These are phyloP conservation scores for Tephrocybe rancida DNA, from an alignment of 768 basidiomycete genomes.

Conservation along the genomic window DNA sequence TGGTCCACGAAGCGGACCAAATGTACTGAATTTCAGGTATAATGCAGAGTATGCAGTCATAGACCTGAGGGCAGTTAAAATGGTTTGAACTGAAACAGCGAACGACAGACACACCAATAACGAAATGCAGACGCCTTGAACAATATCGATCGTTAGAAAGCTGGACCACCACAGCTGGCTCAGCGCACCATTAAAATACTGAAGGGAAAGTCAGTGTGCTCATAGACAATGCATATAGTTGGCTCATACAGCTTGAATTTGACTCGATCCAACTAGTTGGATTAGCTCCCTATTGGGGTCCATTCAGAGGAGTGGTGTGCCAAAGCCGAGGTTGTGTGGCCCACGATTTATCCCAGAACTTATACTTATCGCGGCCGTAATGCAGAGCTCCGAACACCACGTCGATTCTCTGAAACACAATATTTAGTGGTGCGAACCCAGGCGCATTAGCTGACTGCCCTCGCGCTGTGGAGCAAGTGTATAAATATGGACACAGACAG, in stretches of 20 bases:
- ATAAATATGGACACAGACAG: too few relatives aligned
- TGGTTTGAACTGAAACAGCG: not conserved
- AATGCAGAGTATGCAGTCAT: constrained; percentile 22
- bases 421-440: too few relatives aligned
- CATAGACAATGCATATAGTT: not conserved
- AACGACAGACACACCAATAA: too few relatives aligned
- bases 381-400: too few relatives aligned
- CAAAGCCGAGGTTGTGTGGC: too few relatives aligned
- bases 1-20: constrained; percentile 12
- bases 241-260: not conserved
- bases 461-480: too few relatives aligned
- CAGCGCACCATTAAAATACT: not conserved
- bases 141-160: not conserved
- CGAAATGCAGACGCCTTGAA: not conserved
- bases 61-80: constrained; percentile 12
- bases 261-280: not conserved
- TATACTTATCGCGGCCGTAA: too few relatives aligned
- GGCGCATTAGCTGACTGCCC: too few relatives aligned
- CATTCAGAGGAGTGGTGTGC: too few relatives aligned
- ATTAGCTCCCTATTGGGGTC: too few relatives aligned
- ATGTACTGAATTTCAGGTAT: constrained; percentile 1
- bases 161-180: not conserved
- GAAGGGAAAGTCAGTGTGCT: not conserved
- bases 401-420: too few relatives aligned
- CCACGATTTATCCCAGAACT: too few relatives aligned